These are phyloP conservation scores for Spergularia azorica DNA, from an alignment of 179 eudicot genomes.

Conservation along the genomic window DNA sequence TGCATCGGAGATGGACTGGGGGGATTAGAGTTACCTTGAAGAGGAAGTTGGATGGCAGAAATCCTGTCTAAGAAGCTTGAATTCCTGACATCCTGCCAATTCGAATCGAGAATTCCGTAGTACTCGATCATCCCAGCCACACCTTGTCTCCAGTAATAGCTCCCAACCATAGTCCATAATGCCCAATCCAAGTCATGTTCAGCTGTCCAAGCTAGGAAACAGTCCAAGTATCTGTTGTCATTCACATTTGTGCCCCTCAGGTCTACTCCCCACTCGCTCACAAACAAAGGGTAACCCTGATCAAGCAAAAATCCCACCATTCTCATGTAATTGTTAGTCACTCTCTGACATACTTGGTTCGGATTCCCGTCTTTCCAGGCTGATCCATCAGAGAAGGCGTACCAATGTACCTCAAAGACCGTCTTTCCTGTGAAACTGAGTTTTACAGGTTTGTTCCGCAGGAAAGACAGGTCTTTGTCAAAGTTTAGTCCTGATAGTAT, in stretches of 20 bases:
- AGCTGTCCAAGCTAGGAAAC: conserved; percentile 72
- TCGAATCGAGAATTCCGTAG: conserved; percentile 58
- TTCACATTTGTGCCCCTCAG: conserved; percentile 58
- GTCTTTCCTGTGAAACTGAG: conserved; percentile 53
- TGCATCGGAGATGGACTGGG: background rate
- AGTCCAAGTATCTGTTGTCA: conserved; percentile 74
- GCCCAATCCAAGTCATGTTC: conserved; percentile 85
- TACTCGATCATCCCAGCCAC: conserved; percentile 51
- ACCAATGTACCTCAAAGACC: conserved; percentile 86
- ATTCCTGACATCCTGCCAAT: conserved; percentile 60
- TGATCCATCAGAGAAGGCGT: conserved; percentile 51
- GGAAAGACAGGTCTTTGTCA: conserved; percentile 69
- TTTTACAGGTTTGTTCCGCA: conserved; percentile 35
- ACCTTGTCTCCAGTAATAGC: conserved; percentile 70
- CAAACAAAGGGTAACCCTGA: conserved; percentile 76
- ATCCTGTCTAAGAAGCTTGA: conserved; percentile 56
- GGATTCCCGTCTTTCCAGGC: conserved; percentile 61
- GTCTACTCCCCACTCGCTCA: conserved; percentile 86
- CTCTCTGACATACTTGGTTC: conserved; percentile 60
- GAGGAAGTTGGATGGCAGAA: conserved; percentile 61
- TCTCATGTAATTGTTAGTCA: conserved; percentile 34
- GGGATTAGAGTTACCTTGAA: conserved; percentile 53
- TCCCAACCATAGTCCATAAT: conserved; percentile 71
- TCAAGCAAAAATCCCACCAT: conserved; percentile 53
- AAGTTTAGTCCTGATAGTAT: conserved; percentile 78